Conservation (phyloP, 2,329 filamentous ascomycete species). For the Hysterium pulicare region DNA sequence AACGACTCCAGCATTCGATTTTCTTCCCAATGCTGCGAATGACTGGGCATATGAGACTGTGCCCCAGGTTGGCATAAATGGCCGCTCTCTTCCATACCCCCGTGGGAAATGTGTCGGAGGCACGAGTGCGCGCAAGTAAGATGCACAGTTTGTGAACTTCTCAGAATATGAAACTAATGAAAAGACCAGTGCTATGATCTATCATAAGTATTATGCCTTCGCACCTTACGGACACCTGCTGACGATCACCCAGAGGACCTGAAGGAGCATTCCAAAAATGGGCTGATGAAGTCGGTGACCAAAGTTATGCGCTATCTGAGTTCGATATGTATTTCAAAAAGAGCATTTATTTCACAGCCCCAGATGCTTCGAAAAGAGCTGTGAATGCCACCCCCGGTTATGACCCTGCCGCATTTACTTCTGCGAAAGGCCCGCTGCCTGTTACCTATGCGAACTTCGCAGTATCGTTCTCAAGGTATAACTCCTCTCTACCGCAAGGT, state of each 20-base stretch:
- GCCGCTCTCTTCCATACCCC: not conserved
- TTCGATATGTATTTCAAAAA: conserved; percentile 16
- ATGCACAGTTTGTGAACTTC: no score
- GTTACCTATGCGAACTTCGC: conserved; percentile 1
- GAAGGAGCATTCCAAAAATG: conserved; percentile 10
- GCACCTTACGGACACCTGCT: no score
- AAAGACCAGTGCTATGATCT: no score
- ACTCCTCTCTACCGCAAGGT: no score
- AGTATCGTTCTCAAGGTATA: no score
- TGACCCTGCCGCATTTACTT: not conserved
- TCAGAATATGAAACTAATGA: no score
- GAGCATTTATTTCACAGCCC: conserved; percentile 14
- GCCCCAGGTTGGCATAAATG: not conserved
- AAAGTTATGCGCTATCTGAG: conserved; percentile 14
- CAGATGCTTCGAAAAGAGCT: not conserved
- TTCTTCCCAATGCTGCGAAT: not conserved
- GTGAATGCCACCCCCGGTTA: not conserved
- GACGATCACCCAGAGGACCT: conserved; percentile 2
- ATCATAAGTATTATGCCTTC: no score
- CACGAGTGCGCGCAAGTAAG: no score
- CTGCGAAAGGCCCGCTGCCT: not conserved
- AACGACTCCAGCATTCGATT: not conserved
- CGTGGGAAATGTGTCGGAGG: not conserved
- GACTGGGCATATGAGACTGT: not conserved
- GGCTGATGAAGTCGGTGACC: conserved; percentile 19